These are phyloP conservation scores for Toxicodendron radicans DNA, from an alignment of 345 rosid species.

Conservation along the genomic window DNA sequence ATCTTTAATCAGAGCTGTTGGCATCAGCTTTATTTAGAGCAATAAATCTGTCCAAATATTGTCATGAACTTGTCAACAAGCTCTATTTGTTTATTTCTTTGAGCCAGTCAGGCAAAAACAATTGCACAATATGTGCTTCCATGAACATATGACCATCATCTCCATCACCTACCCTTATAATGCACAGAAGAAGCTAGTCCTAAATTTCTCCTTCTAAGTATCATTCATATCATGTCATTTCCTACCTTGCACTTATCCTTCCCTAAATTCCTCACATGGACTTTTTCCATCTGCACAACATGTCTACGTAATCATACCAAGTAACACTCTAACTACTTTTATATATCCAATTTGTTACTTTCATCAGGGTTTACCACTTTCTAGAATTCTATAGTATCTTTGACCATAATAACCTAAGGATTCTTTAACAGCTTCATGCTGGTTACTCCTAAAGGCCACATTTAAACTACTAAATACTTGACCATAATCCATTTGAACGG, in stretches of 20 bases:
- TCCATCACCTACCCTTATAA: background rate
- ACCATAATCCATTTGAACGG: background rate
- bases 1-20: background rate
- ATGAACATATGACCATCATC: background rate
- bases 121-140: background rate
- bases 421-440: background rate
- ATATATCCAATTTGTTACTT: background rate
- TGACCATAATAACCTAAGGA: background rate
- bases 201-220: background rate
- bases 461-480: background rate
- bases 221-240: background rate
- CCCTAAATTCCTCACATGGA: background rate
- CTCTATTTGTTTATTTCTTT: background rate
- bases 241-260: background rate
- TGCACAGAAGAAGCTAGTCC: background rate
- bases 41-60: background rate
- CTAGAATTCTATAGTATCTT: background rate
- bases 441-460: background rate
- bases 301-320: background rate
- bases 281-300: no score
- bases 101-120: background rate
- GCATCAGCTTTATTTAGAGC: background rate
- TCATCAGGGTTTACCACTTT: background rate
- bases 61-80: background rate
- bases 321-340: background rate